A percentile compares a stretch with the other conserved stretches of the same genome.
phyloP scores from a whole-genome alignment of 805 yeast species.

The Metschnikowia anglica region DNA sequence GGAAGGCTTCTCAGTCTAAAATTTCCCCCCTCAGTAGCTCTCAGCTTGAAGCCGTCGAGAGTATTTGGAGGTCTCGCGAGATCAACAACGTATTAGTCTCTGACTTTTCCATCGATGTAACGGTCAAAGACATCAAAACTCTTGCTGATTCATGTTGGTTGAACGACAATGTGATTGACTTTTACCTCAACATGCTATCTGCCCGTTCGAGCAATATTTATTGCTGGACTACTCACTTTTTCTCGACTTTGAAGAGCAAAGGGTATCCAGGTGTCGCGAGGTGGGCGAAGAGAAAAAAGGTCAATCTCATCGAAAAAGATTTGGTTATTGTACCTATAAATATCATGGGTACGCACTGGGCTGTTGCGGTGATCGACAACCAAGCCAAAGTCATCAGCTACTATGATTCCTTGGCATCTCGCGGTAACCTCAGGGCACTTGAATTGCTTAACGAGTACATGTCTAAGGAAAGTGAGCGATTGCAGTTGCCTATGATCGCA shows the following conservation, averaged over 20 bases:
- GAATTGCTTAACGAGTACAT: constrained; percentile 59
- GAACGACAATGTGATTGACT: constrained; percentile 88
- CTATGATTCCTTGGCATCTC: constrained; percentile 69
- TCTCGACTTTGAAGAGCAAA: constrained; percentile 60
- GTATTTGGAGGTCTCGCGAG: constrained; percentile 30
- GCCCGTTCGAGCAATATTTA: constrained; percentile 47
- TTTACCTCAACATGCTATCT: constrained; percentile 59
- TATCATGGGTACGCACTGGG: constrained; percentile 85
- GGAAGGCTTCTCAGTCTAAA: constrained; percentile 12
- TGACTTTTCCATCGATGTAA: constrained; percentile 56
- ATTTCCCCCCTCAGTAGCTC: constrained; percentile 24
- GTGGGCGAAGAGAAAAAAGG: constrained; percentile 80
- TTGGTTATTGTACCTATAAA: constrained; percentile 84
- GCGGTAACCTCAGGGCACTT: constrained; percentile 45
- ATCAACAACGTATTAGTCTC: constrained; percentile 28
- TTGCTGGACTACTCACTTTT: constrained; percentile 88
- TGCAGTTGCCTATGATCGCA: constrained; percentile 23
- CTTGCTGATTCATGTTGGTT: constrained; percentile 75
- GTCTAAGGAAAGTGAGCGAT: constrained; percentile 61
- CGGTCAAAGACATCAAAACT: constrained; percentile 66
- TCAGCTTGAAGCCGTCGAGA: constrained; percentile 35
- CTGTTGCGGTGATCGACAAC: constrained; percentile 75
- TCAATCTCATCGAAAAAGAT: constrained; percentile 61
- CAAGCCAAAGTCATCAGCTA: constrained; percentile 57
- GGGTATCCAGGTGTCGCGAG: constrained; percentile 82